Evolutionary conservation across 2,329 filamentous ascomycete species (phyloP).

Genomic region (Trichoderma sp.): DNA sequence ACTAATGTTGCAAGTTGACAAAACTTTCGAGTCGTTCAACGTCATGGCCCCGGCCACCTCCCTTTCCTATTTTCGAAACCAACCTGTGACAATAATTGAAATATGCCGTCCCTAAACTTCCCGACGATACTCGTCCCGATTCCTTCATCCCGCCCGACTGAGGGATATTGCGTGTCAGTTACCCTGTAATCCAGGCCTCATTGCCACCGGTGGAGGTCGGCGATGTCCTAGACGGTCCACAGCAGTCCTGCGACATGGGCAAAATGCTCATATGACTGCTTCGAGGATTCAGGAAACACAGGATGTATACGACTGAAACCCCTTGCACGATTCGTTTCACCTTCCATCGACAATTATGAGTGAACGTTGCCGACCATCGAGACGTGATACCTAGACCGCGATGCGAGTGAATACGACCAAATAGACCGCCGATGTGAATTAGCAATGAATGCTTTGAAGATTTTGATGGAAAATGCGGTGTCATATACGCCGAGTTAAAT

Average conservation of each 20-base stretch:
- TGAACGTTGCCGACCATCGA: background rate
- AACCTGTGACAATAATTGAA: background rate
- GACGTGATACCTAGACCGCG: background rate
- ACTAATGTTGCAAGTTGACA: conserved; percentile 6
- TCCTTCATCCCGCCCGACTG: background rate
- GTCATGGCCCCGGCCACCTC: background rate
- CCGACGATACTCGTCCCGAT: background rate
- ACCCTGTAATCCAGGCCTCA: background rate
- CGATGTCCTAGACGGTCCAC: background rate
- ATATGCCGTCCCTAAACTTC: background rate
- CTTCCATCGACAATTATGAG: background rate
- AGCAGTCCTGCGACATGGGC: background rate
- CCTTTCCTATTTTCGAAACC: background rate
- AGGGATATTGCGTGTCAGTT: background rate
- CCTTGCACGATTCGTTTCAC: background rate
- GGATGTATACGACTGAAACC: background rate
- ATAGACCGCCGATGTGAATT: background rate
- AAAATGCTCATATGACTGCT: background rate
- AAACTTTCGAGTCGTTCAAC: background rate
- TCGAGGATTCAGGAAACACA: background rate
- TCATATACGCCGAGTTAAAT: background rate
- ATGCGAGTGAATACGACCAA: background rate
- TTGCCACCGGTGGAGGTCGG: background rate
- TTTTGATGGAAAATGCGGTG: background rate
- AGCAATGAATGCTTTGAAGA: background rate